Conservation (phyloP, 2,329 filamentous ascomycete species). For the Alternaria infectoria region DNA sequence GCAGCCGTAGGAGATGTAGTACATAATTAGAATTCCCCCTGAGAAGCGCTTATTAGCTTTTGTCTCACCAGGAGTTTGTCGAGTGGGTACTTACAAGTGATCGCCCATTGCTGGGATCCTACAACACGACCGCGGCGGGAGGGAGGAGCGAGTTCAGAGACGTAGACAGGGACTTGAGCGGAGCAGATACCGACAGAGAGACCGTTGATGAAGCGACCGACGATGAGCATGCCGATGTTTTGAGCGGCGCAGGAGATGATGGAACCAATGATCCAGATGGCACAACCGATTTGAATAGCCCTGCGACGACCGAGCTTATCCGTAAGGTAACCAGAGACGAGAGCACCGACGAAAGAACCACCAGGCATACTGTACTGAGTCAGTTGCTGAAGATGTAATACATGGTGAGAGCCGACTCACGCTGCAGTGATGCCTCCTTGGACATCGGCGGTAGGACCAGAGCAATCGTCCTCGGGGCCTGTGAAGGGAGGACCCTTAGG, state of each 20-base stretch:
- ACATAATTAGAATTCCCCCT: slow-evolving; percentile 45
- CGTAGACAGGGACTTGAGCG: slow-evolving; percentile 72
- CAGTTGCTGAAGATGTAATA: not conserved
- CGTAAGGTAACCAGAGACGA: slow-evolving; percentile 65
- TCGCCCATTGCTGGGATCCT: slow-evolving; percentile 75
- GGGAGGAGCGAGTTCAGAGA: slow-evolving; percentile 68
- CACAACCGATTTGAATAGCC: slow-evolving; percentile 60
- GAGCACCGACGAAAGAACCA: slow-evolving; percentile 71
- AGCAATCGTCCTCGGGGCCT: slow-evolving; percentile 52
- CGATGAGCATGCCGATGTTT: slow-evolving; percentile 73
- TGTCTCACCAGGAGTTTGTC: not conserved
- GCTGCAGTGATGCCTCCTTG: slow-evolving; percentile 66
- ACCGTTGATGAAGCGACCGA: slow-evolving; percentile 74
- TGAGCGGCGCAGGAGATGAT: slow-evolving; percentile 68
- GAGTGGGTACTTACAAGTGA: slow-evolving; percentile 44
- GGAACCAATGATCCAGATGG: slow-evolving; percentile 65
- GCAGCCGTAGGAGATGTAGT: slow-evolving; percentile 44
- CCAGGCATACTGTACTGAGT: slow-evolving; percentile 62
- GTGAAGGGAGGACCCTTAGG: slow-evolving; percentile 42
- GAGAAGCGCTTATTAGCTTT: not conserved
- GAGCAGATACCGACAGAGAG: slow-evolving; percentile 76
- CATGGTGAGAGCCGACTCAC: not conserved
- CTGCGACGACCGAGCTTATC: slow-evolving; percentile 63
- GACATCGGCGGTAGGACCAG: slow-evolving; percentile 58
- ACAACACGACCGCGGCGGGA: slow-evolving; percentile 69